Conservation (phyloP, 2,329 filamentous ascomycete species). For the Penicillium expansum region DNA sequence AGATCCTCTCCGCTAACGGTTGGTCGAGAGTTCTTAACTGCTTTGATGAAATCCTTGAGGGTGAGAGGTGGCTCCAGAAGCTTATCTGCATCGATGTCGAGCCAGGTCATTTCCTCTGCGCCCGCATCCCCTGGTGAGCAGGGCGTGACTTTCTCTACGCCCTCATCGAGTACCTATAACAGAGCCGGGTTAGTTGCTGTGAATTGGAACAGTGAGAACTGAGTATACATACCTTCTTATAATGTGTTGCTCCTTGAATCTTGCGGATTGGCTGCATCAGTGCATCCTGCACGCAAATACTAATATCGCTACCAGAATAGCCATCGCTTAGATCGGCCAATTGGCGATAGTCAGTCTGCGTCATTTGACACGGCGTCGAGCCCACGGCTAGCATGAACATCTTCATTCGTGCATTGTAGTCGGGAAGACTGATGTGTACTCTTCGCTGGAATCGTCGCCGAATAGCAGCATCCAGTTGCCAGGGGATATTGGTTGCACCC, state of each 20-base stretch:
- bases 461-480: constrained; percentile 96
- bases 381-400: constrained; percentile 98
- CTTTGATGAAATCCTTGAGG: constrained; percentile 90
- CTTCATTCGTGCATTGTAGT: constrained; percentile 77
- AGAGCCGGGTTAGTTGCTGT: background rate
- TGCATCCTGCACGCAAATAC: constrained; percentile 91
- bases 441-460: constrained; percentile 91
- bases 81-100: constrained; percentile 77
- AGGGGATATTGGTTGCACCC: constrained; percentile 96
- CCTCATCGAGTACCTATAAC: constrained; percentile 66
- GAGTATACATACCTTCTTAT: constrained; percentile 69
- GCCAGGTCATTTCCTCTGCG: constrained; percentile 91
- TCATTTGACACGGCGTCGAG: constrained; percentile 81
- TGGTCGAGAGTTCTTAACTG: constrained; percentile 81
- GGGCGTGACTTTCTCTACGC: constrained; percentile 63
- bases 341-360: constrained; percentile 71
- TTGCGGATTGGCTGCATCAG: constrained; percentile 97
- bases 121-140: constrained; percentile 88
- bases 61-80: constrained; percentile 82
- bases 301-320: constrained; percentile 94
- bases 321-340: constrained; percentile 83
- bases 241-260: constrained; percentile 96
- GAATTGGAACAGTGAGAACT: constrained; percentile 21
- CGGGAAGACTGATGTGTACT: constrained; percentile 92
- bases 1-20: constrained; percentile 89